phyloP scores from a whole-genome alignment of 257 asterid species.

The Przewalskia tangutica region DNA sequence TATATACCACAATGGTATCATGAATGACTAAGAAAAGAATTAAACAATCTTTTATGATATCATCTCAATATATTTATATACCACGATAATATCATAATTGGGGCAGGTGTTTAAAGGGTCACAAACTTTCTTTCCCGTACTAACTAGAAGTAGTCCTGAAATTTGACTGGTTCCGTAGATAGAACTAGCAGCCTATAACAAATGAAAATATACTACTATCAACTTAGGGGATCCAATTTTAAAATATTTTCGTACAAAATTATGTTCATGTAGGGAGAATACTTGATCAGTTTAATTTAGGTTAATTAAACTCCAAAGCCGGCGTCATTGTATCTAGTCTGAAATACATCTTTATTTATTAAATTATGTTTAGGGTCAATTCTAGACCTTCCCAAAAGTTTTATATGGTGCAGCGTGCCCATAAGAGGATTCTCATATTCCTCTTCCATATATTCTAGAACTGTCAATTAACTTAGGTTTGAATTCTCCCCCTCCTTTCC shows the following conservation, averaged over 20 bases:
- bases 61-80: too few relatives aligned
- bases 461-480: too few relatives aligned
- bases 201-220: not conserved
- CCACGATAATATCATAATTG: too few relatives aligned
- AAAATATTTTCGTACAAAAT: not conserved
- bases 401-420: not conserved
- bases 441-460: not conserved
- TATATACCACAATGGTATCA: too few relatives aligned
- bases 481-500: too few relatives aligned
- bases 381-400: not conserved
- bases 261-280: not conserved
- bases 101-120: too few relatives aligned
- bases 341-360: not conserved
- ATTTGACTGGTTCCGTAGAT: too few relatives aligned
- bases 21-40: too few relatives aligned
- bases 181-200: not conserved
- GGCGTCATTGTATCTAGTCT: not conserved
- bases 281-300: too few relatives aligned
- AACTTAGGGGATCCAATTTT: not conserved
- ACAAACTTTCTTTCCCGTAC: too few relatives aligned
- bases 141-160: not conserved
- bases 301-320: not conserved
- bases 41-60: too few relatives aligned
- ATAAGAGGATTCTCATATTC: not conserved
- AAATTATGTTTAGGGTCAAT: not conserved